Conservation (phyloP, 1,139 yeast genomes). For the Arxiozyma bovina region DNA sequence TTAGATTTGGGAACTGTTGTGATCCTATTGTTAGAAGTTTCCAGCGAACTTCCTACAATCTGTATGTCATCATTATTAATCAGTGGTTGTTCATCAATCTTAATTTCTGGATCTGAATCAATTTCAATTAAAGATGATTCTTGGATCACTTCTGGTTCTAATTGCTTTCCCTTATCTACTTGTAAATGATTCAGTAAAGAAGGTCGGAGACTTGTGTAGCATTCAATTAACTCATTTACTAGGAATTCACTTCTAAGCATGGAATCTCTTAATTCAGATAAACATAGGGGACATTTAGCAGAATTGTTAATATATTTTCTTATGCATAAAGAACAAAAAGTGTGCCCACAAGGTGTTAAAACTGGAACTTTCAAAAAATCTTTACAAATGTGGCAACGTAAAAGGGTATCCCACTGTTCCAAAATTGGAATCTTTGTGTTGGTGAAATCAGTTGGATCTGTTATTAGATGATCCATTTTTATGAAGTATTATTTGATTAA, state of each 20-base stretch:
- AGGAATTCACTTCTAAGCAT: conserved; percentile 57
- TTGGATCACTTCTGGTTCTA: not conserved
- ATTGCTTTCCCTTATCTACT: not conserved
- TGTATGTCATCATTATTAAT: conserved; percentile 24
- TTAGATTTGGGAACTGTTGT: not conserved
- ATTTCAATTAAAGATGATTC: conserved; percentile 15
- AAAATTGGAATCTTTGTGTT: conserved; percentile 46
- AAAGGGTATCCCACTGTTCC: conserved; percentile 54
- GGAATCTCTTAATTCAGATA: conserved; percentile 62
- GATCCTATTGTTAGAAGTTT: not conserved
- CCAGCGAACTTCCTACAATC: conserved; percentile 13
- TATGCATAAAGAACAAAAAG: conserved; percentile 86
- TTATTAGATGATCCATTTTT: conserved; percentile 19
- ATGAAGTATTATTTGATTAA: not conserved
- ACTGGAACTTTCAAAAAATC: conserved; percentile 79
- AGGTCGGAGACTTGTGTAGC: conserved; percentile 42
- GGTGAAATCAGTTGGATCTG: conserved; percentile 70
- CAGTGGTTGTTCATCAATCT: not conserved
- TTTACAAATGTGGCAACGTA: conserved; percentile 88
- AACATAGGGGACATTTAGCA: conserved; percentile 72
- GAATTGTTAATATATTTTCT: conserved; percentile 56
- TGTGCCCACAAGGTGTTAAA: conserved; percentile 77
- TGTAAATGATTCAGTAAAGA: conserved; percentile 15
- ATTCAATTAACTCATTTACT: conserved; percentile 62
- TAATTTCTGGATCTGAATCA: conserved; percentile 10